Conservation (phyloP, 2,329 filamentous ascomycete species). For the Pseudopithomyces maydicus region DNA sequence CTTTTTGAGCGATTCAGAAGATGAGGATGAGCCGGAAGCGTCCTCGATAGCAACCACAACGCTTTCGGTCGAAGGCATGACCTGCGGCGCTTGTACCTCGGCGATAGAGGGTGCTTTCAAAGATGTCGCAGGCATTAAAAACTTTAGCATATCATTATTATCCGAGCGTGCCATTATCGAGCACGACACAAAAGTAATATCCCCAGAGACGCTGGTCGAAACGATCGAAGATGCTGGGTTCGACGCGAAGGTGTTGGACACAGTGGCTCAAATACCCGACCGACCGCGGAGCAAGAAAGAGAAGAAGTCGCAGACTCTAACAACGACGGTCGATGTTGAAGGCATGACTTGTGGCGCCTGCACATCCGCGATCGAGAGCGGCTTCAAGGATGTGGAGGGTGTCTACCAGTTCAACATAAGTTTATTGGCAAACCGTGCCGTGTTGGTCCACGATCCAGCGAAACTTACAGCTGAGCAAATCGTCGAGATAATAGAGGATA, state of each 20-base stretch:
- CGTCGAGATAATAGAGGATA: slow-evolving; percentile 81
- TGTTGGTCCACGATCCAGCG: slow-evolving; percentile 79
- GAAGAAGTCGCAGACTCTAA: slow-evolving; percentile 58
- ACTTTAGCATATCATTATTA: slow-evolving; percentile 81
- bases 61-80: slow-evolving; percentile 84
- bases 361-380: slow-evolving; percentile 86
- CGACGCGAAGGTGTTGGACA: slow-evolving; percentile 78
- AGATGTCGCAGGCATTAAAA: slow-evolving; percentile 72
- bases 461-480: slow-evolving; percentile 76
- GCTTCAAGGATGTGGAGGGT: slow-evolving; percentile 77
- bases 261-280: slow-evolving; percentile 53
- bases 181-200: slow-evolving; percentile 67
- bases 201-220: slow-evolving; percentile 60
- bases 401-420: slow-evolving; percentile 92
- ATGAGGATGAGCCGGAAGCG: slow-evolving; percentile 36
- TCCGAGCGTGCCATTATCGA: slow-evolving; percentile 86
- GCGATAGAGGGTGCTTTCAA: slow-evolving; percentile 82
- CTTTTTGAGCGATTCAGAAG: slow-evolving; percentile 43
- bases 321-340: slow-evolving; percentile 85
- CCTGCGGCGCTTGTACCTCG: slow-evolving; percentile 86
- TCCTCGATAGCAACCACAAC: slow-evolving; percentile 66
- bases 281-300: slow-evolving; percentile 41
- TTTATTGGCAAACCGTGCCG: slow-evolving; percentile 86
- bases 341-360: slow-evolving; percentile 99
- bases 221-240: slow-evolving; percentile 75